Evolutionary conservation across 495 filamentous ascomycete species (phyloP).

Genomic region (Trichocladium antarcticum): DNA sequence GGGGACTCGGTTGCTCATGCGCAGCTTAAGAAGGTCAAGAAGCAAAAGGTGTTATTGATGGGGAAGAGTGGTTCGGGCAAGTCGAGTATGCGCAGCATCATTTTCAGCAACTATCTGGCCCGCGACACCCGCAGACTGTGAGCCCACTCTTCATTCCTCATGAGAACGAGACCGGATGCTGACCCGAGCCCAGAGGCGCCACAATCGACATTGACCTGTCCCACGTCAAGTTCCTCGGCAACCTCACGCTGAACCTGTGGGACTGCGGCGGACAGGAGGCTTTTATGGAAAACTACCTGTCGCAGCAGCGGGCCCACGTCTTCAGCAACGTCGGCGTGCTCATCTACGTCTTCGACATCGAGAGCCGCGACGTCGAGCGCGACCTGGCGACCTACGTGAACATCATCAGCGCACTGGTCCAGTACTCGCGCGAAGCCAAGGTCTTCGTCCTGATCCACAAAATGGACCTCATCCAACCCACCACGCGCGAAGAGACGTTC

Average conservation of each 20-base stretch:
- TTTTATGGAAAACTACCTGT: slow-evolving; percentile 96
- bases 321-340: slow-evolving; percentile 93
- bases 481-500: slow-evolving; percentile 68
- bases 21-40: slow-evolving; percentile 47
- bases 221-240: slow-evolving; percentile 95
- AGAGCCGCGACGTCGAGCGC: slow-evolving; percentile 81
- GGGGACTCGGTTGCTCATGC: slow-evolving; percentile 4
- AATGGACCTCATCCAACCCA: slow-evolving; percentile 87
- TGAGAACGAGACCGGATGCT: background rate
- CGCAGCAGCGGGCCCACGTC: slow-evolving; percentile 85
- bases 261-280: slow-evolving; percentile 98
- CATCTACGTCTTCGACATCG: slow-evolving; percentile 98
- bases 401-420: slow-evolving; percentile 72
- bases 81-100: slow-evolving; percentile 94
- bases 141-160: slow-evolving; percentile 10
- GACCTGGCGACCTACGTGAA: slow-evolving; percentile 81
- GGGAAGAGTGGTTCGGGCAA: slow-evolving; percentile 99
- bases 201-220: slow-evolving; percentile 98
- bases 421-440: slow-evolving; percentile 72
- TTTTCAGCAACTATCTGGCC: slow-evolving; percentile 96
- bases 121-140: slow-evolving; percentile 81
- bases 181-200: slow-evolving; percentile 47
- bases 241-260: slow-evolving; percentile 94
- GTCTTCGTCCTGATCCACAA: slow-evolving; percentile 95
- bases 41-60: slow-evolving; percentile 54